A percentile compares a stretch with the other conserved stretches of the same genome.
Conservation (phyloP, 148 eudicot species). For the Vaccinium vitisidaea region DNA sequence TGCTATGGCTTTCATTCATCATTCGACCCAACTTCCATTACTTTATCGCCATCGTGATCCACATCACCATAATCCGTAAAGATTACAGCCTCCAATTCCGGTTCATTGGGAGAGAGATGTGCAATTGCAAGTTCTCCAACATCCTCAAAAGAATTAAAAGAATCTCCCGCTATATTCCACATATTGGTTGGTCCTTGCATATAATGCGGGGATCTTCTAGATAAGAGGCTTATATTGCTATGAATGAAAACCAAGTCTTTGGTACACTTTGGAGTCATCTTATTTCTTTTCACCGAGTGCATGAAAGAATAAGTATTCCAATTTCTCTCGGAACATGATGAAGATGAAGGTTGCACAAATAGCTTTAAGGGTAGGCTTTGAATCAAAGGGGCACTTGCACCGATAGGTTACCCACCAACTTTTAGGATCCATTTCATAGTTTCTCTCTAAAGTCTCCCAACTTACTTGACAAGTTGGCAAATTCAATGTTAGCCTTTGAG, state of each 20-base stretch:
- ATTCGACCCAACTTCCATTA: no score
- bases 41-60: no score
- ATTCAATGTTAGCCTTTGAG: neutral
- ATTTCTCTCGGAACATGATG: neutral
- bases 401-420: neutral
- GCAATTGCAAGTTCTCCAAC: neutral
- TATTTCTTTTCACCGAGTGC: neutral
- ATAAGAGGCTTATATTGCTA: neutral
- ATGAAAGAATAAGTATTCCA: neutral
- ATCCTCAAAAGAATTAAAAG: neutral
- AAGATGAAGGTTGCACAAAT: neutral
- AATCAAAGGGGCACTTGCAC: neutral
- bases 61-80: neutral
- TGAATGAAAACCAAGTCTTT: no score
- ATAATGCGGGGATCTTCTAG: neutral
- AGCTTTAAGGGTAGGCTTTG: neutral
- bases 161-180: neutral
- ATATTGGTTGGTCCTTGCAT: neutral
- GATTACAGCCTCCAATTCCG: neutral
- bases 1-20: no score
- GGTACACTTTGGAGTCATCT: neutral
- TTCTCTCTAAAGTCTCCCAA: no score
- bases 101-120: neutral
- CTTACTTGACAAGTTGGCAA: no score
- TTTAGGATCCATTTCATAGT: neutral